These are phyloP conservation scores for Alternaria solani DNA, from an alignment of 2,329 filamentous ascomycete genomes.

Conservation along the genomic window DNA sequence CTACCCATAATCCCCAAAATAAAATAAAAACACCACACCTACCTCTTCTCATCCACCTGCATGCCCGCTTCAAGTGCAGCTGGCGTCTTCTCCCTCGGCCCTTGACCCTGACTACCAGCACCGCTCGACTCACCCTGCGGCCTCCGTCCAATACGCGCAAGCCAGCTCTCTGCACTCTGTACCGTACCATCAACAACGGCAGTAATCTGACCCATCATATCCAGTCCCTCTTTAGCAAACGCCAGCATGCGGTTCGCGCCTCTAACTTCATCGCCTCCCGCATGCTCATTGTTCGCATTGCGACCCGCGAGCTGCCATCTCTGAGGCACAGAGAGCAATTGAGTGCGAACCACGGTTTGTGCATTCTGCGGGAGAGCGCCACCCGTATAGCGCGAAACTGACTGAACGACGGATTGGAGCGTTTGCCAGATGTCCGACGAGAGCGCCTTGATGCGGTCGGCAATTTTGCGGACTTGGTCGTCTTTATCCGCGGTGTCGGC, in stretches of 20 bases:
- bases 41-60: slow-evolving; percentile 15
- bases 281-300: slow-evolving; percentile 34
- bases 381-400: slow-evolving; percentile 90
- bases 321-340: slow-evolving; percentile 84
- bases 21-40: not conserved
- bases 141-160: slow-evolving; percentile 71
- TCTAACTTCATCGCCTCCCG: slow-evolving; percentile 55
- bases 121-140: slow-evolving; percentile 6
- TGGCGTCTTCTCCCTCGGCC: slow-evolving; percentile 25
- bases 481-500: slow-evolving; percentile 37
- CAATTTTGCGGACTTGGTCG: slow-evolving; percentile 66
- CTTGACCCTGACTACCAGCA: not conserved
- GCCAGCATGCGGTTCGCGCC: slow-evolving; percentile 80
- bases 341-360: slow-evolving; percentile 78
- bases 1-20: not conserved
- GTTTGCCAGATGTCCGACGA: slow-evolving; percentile 59
- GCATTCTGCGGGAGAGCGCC: slow-evolving; percentile 91
- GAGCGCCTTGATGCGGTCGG: slow-evolving; percentile 76
- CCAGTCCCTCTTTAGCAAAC: slow-evolving; percentile 86
- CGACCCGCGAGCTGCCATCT: slow-evolving; percentile 79
- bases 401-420: slow-evolving; percentile 80
- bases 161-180: slow-evolving; percentile 90
- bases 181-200: slow-evolving; percentile 89
- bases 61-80: slow-evolving; percentile 16
- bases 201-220: slow-evolving; percentile 93